Evolutionary conservation across 805 yeast species (phyloP), one percentile per base, ranked within the genome.

Genomic region (Helenozyma rhizophorensis): DNA sequence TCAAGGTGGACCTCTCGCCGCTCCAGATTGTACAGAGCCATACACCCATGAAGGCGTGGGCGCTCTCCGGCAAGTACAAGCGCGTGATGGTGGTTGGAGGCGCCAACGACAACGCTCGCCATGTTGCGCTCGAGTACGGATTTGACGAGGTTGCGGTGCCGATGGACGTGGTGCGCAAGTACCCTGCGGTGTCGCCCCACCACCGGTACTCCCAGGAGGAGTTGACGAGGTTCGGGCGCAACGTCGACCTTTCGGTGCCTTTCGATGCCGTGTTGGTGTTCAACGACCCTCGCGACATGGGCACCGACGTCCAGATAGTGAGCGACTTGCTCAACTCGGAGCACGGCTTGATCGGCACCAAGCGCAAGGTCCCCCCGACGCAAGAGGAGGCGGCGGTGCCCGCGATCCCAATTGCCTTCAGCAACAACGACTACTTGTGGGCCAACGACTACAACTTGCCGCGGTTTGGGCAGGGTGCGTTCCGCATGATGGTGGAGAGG

Each of bases 401-500:
- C 26, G 60, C 75, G 2, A 65, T 83, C 2, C 95, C 93, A 3
- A 79, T 84, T 13, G 74, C 77, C 40, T 87, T 85, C 58, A 81
- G 90, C 26, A 87, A 86, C 58, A 75, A 83, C 51, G 97, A 89
- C 58, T 74, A 85, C 50, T 50, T 83, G 21, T 89, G 96, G 95
- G 85, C 96, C 12, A 88, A 84, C 51, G 87, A 81, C 48, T 89
- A 81, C 55, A 58, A 54, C 11, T 59, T 80, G 34, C 86, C 95
- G 14, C 70, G 97, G 34, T 83, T 86, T 50, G 97, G 96, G 6
- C 95, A 88, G 60, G 97, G 97, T 16, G 94, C 90, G 2, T 81
- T 84, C 49, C 68, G 90, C 40, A 70, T 75, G 32, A 60, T 74
- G 27, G 59, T 83, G 4, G 82, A 83, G 48, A 60, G 74, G 4